Percentiles rank a stretch among this genome's conserved stretches.
Evolutionary conservation across 768 basidiomycete species (phyloP).

Genomic region (Lentinula lateritia): DNA sequence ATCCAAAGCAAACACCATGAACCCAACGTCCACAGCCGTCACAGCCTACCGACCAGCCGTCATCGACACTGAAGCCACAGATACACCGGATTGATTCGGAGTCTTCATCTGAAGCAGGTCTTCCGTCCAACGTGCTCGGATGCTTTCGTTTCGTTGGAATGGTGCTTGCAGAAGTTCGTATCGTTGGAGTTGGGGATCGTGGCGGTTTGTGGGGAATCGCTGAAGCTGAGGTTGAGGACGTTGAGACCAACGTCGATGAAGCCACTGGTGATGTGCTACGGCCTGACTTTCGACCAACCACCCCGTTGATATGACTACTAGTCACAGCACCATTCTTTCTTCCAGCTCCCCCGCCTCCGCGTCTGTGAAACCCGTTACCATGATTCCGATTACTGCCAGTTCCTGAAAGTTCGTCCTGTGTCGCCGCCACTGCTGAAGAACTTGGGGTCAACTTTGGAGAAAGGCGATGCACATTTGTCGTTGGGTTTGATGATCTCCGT

Average conservation of each 20-base stretch:
- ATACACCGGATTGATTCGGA: conserved; percentile 4
- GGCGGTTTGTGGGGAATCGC: background rate
- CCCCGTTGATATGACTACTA: background rate
- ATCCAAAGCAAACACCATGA: conserved; percentile 3
- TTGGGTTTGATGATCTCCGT: background rate
- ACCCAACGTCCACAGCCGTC: conserved; percentile 5
- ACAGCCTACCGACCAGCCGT: conserved; percentile 6
- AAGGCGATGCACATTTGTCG: background rate
- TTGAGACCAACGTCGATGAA: background rate
- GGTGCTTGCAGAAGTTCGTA: background rate
- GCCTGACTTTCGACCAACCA: background rate
- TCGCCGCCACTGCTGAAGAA: background rate
- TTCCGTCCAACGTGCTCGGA: background rate
- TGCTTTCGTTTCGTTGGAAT: background rate
- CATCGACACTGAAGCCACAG: background rate
- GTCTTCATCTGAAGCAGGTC: background rate
- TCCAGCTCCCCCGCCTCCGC: background rate
- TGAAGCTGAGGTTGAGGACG: background rate
- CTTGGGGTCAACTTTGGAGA: background rate
- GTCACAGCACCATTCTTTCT: background rate
- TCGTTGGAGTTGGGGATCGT: background rate
- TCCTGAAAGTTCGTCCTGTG: background rate
- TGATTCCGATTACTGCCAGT: background rate
- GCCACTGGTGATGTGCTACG: background rate
- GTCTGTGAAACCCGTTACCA: background rate